These are phyloP conservation scores for Kurtzmaniella quercitrusa DNA, from an alignment of 1,139 yeast species.

Conservation along the genomic window DNA sequence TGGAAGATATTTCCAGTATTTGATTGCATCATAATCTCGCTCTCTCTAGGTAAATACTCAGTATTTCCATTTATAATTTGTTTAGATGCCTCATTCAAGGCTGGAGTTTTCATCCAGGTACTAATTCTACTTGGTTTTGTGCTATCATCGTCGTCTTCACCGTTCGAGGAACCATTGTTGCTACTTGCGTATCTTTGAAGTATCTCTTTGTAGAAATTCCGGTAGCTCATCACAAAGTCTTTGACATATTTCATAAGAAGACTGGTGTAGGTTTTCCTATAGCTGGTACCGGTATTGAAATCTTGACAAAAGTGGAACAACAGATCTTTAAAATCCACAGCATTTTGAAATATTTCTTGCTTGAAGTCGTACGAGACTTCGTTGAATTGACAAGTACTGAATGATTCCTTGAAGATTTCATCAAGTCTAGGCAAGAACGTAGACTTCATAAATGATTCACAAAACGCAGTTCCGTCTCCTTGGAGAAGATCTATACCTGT, in stretches of 20 bases:
- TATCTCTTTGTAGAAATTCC: slow-evolving; percentile 28
- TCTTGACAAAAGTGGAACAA: slow-evolving; percentile 50
- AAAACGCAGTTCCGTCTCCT: slow-evolving; percentile 31
- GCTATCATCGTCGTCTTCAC: neutral
- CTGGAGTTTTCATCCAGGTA: slow-evolving; percentile 42
- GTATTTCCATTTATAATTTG: slow-evolving; percentile 17
- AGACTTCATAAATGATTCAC: slow-evolving; percentile 59
- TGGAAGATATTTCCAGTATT: slow-evolving; percentile 19
- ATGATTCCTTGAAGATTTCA: slow-evolving; percentile 42
- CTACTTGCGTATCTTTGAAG: slow-evolving; percentile 15
- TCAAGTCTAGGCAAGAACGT: slow-evolving; percentile 65
- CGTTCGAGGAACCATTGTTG: neutral
- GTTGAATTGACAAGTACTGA: slow-evolving; percentile 11
- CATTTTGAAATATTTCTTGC: slow-evolving; percentile 29
- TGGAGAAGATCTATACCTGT: slow-evolving; percentile 37
- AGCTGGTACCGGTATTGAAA: slow-evolving; percentile 59
- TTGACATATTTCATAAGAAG: slow-evolving; percentile 36
- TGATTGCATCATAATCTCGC: slow-evolving; percentile 28
- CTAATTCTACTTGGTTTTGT: slow-evolving; percentile 17
- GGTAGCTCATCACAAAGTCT: slow-evolving; percentile 29
- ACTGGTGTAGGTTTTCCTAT: slow-evolving; percentile 48
- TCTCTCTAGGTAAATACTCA: slow-evolving; percentile 29
- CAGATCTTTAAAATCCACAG: slow-evolving; percentile 50
- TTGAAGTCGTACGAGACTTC: neutral
- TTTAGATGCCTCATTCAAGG: slow-evolving; percentile 31